Conservation (phyloP, 1,284 basidiomycete genomes). For the Athelia psychrophila region DNA sequence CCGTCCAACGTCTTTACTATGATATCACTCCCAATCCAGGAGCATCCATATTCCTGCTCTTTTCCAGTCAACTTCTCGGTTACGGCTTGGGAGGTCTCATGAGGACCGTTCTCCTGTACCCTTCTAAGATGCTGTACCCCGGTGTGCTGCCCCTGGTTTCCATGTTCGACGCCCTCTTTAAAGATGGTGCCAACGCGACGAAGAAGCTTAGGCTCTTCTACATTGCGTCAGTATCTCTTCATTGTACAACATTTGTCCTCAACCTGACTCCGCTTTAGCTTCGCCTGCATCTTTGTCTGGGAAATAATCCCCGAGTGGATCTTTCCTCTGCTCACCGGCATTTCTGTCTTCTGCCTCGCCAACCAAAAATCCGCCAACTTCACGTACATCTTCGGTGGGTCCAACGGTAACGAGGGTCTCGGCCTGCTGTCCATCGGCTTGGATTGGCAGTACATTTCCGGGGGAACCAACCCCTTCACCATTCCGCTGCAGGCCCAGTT, state of each 20-base stretch:
- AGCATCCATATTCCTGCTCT: slow-evolving; percentile 55
- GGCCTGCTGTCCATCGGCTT: too few species aligned
- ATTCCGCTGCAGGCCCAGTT: too few species aligned
- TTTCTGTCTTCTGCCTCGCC: slow-evolving; percentile 59
- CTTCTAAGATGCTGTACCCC: slow-evolving; percentile 69
- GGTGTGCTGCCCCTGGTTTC: too few species aligned
- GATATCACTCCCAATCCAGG: slow-evolving; percentile 49
- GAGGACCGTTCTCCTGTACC: slow-evolving; percentile 55
- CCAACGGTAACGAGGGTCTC: too few species aligned
- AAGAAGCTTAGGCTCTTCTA: slow-evolving; percentile 48
- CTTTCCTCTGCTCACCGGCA: slow-evolving; percentile 45
- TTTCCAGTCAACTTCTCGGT: slow-evolving; percentile 59
- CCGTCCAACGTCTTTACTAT: too few species aligned
- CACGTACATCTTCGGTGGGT: slow-evolving; percentile 48
- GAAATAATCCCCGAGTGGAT: slow-evolving; percentile 52
- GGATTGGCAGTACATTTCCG: too few species aligned
- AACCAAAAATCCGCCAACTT: slow-evolving; percentile 43
- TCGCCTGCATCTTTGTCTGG: slow-evolving; percentile 48
- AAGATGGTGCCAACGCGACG: slow-evolving; percentile 40
- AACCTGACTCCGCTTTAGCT: too few species aligned
- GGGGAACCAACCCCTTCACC: slow-evolving; percentile 41
- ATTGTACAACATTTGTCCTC: too few species aligned
- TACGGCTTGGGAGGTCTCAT: slow-evolving; percentile 58
- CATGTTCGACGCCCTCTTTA: slow-evolving; percentile 54
- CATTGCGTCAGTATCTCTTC: too few species aligned